Percentiles rank a stretch among this genome's conserved stretches.
Evolutionary conservation across 1,284 basidiomycete species (phyloP).

Genomic region (Melanopsichium pennsylvanicum): DNA sequence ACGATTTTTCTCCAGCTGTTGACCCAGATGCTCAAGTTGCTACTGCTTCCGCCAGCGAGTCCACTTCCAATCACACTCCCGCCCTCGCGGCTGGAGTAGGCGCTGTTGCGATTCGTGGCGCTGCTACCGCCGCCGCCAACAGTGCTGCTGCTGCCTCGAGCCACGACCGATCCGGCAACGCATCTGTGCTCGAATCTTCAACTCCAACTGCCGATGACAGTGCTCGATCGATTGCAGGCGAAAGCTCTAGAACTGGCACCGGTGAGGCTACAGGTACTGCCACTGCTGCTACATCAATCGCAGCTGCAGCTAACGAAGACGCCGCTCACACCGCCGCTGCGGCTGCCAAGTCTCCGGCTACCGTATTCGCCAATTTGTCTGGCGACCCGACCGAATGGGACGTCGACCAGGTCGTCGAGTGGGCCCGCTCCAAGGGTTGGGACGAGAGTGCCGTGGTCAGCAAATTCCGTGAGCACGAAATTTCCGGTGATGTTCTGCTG

Average conservation of each 20-base stretch:
- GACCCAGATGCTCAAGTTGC: slow-evolving; percentile 11
- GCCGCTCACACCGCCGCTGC: slow-evolving; percentile 7
- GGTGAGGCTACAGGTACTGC: slow-evolving; percentile 20
- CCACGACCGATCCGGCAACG: slow-evolving; percentile 21
- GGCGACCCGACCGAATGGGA: slow-evolving; percentile 77
- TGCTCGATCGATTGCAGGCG: slow-evolving; percentile 30
- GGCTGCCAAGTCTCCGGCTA: slow-evolving; percentile 5
- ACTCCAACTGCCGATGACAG: slow-evolving; percentile 20
- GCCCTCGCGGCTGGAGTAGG: slow-evolving; percentile 21
- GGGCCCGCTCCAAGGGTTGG: slow-evolving; percentile 85
- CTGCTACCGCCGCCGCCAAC: slow-evolving; percentile 65
- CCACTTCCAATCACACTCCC: background rate
- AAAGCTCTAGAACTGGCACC: slow-evolving; percentile 24
- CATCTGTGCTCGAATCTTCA: slow-evolving; percentile 3
- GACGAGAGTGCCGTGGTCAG: slow-evolving; percentile 77
- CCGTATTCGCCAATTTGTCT: slow-evolving; percentile 7
- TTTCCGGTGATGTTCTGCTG: slow-evolving; percentile 92
- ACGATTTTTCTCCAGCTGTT: slow-evolving; percentile 12
- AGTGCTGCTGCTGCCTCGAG: slow-evolving; percentile 55
- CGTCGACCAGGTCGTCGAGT: slow-evolving; percentile 87
- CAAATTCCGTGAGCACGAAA: slow-evolving; percentile 89
- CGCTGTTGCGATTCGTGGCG: slow-evolving; percentile 21
- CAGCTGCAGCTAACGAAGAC: slow-evolving; percentile 59
- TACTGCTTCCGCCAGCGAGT: background rate
- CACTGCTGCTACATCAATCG: slow-evolving; percentile 50